Evolutionary conservation across 345 rosid species (phyloP).

Genomic region (Eucalyptus cloeziana): DNA sequence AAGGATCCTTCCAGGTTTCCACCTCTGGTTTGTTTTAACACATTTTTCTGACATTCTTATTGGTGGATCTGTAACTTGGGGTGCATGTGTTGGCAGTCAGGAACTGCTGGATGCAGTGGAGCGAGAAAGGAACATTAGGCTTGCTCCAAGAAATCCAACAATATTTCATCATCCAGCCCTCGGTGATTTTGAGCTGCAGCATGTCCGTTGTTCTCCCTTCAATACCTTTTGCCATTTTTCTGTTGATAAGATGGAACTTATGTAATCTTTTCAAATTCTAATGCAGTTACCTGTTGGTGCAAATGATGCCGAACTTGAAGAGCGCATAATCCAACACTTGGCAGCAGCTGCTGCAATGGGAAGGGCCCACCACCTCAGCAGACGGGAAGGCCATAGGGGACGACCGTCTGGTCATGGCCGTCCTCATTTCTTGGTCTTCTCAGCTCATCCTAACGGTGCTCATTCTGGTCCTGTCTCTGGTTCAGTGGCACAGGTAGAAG

Average conservation of each 20-base stretch:
- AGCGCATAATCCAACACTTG: conserved; percentile 65
- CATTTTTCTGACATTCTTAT: not conserved
- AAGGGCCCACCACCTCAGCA: conserved; percentile 32
- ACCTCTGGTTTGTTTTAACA: not conserved
- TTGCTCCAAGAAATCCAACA: conserved; percentile 34
- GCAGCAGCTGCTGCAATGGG: conserved; percentile 69
- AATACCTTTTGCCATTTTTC: not conserved
- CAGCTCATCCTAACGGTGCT: conserved; percentile 23
- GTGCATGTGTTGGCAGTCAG: not conserved
- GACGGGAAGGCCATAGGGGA: conserved; percentile 47
- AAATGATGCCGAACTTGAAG: conserved; percentile 62
- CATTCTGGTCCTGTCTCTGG: conserved; percentile 17
- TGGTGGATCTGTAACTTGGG: not conserved
- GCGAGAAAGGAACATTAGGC: conserved; percentile 42
- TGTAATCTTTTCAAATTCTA: not conserved
- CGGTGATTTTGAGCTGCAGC: conserved; percentile 60
- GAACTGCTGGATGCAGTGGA: conserved; percentile 54
- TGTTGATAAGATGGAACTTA: not conserved
- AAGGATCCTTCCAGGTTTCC: conserved; percentile 49
- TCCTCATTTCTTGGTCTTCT: conserved; percentile 44
- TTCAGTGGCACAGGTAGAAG: conserved; percentile 9
- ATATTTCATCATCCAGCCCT: conserved; percentile 60
- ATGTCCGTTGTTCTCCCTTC: conserved; percentile 20
- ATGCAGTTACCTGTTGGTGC: conserved; percentile 57
- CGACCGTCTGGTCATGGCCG: conserved; percentile 39